Conservation (phyloP, 305 asterid genomes). For the Solanum hybrid region DNA sequence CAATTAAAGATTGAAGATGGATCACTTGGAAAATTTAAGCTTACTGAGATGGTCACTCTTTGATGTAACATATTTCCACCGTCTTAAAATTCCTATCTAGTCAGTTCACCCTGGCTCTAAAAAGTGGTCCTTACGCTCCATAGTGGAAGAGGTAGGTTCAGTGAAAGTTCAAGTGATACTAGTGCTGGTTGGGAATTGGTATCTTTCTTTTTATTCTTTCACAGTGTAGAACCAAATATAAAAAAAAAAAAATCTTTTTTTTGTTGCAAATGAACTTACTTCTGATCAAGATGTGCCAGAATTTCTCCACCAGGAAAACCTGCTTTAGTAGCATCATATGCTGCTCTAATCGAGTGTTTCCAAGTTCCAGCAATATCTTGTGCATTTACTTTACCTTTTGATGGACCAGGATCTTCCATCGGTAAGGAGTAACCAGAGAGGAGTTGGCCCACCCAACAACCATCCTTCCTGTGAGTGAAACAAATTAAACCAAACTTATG, state of each 20-base stretch:
- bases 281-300: constrained; percentile 91
- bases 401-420: constrained; percentile 82
- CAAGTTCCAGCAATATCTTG: constrained; percentile 71
- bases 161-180: background rate
- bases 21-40: background rate
- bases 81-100: background rate
- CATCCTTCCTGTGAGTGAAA: constrained; percentile 45
- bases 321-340: constrained; percentile 60
- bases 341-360: constrained; percentile 76
- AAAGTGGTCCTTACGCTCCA: background rate
- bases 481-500: constrained; percentile 5
- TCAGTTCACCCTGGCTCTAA: background rate
- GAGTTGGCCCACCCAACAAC: constrained; percentile 85
- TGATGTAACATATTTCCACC: background rate
- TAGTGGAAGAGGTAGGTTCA: background rate
- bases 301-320: constrained; percentile 90
- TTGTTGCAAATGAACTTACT: constrained; percentile 34
- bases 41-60: background rate
- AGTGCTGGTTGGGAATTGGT: background rate
- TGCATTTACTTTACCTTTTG: constrained; percentile 32
- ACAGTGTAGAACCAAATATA: background rate
- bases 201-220: background rate
- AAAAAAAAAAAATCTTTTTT: background rate
- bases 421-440: constrained; percentile 90
- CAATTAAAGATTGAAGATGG: background rate